Evolutionary conservation across 2,329 filamentous ascomycete genomes (phyloP).

Genomic region (Apiospora sp.): DNA sequence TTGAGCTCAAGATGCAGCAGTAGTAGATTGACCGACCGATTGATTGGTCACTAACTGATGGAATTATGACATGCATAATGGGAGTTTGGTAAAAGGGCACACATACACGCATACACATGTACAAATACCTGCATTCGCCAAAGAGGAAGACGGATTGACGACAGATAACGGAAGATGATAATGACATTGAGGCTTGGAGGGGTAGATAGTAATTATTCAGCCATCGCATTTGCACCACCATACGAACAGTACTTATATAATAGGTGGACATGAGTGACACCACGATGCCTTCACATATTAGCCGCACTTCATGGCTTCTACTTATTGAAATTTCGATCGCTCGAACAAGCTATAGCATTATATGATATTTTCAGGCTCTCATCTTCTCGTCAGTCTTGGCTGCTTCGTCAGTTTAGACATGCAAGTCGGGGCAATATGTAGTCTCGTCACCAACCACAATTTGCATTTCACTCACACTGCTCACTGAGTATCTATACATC

Average conservation of each 20-base stretch:
- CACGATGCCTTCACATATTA: background rate
- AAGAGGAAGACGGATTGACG: background rate
- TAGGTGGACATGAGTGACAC: background rate
- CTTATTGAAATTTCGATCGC: background rate
- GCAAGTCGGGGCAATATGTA: background rate
- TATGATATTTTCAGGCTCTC: background rate
- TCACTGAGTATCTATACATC: background rate
- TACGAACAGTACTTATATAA: background rate
- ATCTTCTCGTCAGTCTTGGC: too few species aligned
- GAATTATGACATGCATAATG: background rate
- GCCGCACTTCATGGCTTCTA: background rate
- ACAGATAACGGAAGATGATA: background rate
- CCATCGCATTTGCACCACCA: background rate
- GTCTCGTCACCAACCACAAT: background rate
- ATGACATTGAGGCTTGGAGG: background rate
- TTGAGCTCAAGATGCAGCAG: slow-evolving; percentile 4
- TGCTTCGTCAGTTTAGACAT: too few species aligned
- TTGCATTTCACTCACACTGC: too few species aligned
- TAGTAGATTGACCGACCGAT: background rate
- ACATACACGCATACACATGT: background rate
- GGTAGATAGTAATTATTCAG: background rate
- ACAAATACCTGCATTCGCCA: background rate
- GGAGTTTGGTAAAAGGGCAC: background rate
- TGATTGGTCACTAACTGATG: background rate
- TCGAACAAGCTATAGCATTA: background rate